These are phyloP conservation scores for Synchytrium microbalum DNA, from an alignment of 371 early-diverging fungal genomes.

Conservation along the genomic window DNA sequence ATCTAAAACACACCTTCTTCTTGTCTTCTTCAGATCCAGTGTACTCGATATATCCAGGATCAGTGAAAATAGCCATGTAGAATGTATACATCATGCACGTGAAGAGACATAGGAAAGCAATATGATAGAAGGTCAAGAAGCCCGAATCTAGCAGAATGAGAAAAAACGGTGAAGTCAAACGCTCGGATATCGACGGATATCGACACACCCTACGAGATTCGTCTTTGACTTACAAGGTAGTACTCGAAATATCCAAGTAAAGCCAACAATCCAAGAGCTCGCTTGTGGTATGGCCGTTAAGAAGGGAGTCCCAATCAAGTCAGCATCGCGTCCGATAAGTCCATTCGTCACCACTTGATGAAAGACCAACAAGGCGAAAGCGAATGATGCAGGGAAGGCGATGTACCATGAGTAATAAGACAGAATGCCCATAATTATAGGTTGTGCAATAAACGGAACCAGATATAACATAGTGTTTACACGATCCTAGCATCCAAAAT, in stretches of 20 bases:
- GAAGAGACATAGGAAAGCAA: constrained; percentile 53
- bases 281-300: constrained; percentile 79
- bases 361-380: constrained; percentile 43
- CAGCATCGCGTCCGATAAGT: constrained; percentile 52
- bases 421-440: constrained; percentile 48
- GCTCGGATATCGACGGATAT: background rate
- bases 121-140: constrained; percentile 48
- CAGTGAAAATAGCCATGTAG: constrained; percentile 58
- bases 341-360: constrained; percentile 52
- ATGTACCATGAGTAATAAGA: constrained; percentile 66
- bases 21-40: constrained; percentile 12
- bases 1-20: constrained; percentile 18
- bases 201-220: background rate
- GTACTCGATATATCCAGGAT: constrained; percentile 76
- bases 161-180: too few species aligned
- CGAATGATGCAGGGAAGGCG: constrained; percentile 53
- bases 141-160: constrained; percentile 45
- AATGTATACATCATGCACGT: constrained; percentile 56
- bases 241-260: constrained; percentile 51
- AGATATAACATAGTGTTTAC: constrained; percentile 58
- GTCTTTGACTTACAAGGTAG: constrained; percentile 29
- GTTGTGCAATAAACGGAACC: constrained; percentile 60
- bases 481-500: too few species aligned
- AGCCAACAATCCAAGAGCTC: constrained; percentile 58
- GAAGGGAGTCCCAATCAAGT: constrained; percentile 69